Evolutionary conservation across 306 rosid species (phyloP).

Genomic region (Sicyos edulis): DNA sequence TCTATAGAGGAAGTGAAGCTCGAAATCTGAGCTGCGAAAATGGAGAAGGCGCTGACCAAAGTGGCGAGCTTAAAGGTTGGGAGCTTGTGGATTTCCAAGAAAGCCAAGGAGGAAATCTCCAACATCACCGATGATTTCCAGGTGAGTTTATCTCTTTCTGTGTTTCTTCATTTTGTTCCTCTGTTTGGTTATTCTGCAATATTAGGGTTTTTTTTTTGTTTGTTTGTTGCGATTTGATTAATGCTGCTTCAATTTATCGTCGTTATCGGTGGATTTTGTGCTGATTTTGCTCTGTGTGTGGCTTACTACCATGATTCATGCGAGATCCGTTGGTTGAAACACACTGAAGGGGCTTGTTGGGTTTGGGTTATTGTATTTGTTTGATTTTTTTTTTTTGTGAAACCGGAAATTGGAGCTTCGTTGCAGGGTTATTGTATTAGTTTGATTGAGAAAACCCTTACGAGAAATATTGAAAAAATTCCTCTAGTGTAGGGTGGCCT

Average conservation of each 20-base stretch:
- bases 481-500: background rate
- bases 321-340: slow-evolving; percentile 37
- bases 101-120: slow-evolving; percentile 82
- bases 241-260: slow-evolving; percentile 30
- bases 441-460: background rate
- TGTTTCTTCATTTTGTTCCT: background rate
- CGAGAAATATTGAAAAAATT: background rate
- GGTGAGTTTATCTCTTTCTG: slow-evolving; percentile 40
- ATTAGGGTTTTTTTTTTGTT: background rate
- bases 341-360: background rate
- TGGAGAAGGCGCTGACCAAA: slow-evolving; percentile 92
- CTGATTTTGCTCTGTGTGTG: slow-evolving; percentile 20
- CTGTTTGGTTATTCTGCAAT: background rate
- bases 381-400: no score
- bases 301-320: slow-evolving; percentile 15
- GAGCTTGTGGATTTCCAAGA: slow-evolving; percentile 77
- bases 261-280: slow-evolving; percentile 18
- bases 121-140: slow-evolving; percentile 66
- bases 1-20: slow-evolving; percentile 11
- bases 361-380: background rate
- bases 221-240: slow-evolving; percentile 16
- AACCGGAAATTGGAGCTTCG: no score
- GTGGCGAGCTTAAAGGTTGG: slow-evolving; percentile 80
- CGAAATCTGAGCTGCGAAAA: slow-evolving; percentile 21
- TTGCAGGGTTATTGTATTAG: background rate